Evolutionary conservation across 306 rosid genomes (phyloP).

Genomic region (Lathyrus aphaca): DNA sequence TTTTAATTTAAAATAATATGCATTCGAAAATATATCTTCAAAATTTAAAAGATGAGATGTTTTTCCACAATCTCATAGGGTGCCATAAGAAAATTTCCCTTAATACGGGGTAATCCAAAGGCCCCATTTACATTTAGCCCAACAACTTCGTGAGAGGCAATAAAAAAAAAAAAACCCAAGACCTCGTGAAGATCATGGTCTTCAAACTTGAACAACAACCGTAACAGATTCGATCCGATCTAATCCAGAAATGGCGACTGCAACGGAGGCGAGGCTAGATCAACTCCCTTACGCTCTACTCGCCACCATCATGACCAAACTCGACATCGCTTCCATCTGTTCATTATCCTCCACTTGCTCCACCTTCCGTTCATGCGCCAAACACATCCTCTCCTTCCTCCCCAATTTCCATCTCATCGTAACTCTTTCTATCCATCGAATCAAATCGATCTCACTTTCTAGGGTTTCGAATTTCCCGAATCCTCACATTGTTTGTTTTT

Average conservation of each 20-base stretch:
- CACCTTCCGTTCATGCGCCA: slow-evolving; percentile 58
- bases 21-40: too few species aligned
- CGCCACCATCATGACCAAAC: slow-evolving; percentile 70
- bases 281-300: slow-evolving; percentile 64
- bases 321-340: slow-evolving; percentile 80
- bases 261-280: slow-evolving; percentile 52
- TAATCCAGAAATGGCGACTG: slow-evolving; percentile 33
- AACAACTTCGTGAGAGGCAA: neutral
- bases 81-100: too few species aligned
- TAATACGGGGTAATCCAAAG: too few species aligned
- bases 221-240: neutral
- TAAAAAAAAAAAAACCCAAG: neutral
- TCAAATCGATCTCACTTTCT: too few species aligned
- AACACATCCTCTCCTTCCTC: slow-evolving; percentile 69
- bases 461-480: too few species aligned
- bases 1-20: too few species aligned
- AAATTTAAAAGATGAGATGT: too few species aligned
- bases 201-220: neutral
- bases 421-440: neutral
- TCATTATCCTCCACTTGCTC: slow-evolving; percentile 76
- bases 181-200: neutral
- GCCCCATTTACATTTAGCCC: neutral
- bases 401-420: slow-evolving; percentile 82
- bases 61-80: too few species aligned
- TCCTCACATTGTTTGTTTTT: neutral